phyloP scores from a whole-genome alignment of 31 red algal genomes.

The Odonthalia washingtoniensis region DNA sequence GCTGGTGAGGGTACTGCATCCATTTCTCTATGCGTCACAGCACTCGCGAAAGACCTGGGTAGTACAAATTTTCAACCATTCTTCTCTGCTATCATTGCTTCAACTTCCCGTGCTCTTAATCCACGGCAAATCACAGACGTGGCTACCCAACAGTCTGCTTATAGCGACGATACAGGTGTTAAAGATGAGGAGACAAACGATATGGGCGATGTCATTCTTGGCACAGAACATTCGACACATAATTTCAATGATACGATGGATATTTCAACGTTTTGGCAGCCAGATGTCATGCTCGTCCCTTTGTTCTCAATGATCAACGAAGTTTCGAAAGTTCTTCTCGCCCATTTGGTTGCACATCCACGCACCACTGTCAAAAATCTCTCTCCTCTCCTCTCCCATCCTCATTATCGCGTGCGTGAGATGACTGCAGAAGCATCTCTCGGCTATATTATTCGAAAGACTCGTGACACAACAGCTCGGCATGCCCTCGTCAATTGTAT shows the following conservation, averaged over 20 bases:
- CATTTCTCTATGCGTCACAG: constrained; percentile 62
- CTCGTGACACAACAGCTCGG: constrained; percentile 45
- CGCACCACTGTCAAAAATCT: constrained; percentile 44
- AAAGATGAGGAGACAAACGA: not conserved
- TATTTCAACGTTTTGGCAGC: constrained; percentile 65
- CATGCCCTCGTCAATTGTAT: not conserved
- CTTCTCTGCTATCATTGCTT: constrained; percentile 53
- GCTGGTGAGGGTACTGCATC: constrained; percentile 59
- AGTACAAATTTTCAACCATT: constrained; percentile 56
- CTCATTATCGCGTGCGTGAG: constrained; percentile 75
- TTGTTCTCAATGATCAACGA: constrained; percentile 62
- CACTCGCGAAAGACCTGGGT: constrained; percentile 62
- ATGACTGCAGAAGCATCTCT: constrained; percentile 77
- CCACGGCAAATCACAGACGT: not conserved
- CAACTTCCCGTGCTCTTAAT: constrained; percentile 43
- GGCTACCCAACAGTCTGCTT: too few species aligned
- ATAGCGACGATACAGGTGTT: too few species aligned
- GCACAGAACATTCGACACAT: not conserved
- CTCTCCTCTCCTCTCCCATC: constrained; percentile 54
- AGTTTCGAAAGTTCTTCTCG: constrained; percentile 50
- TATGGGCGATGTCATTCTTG: not conserved
- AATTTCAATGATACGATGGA: too few species aligned
- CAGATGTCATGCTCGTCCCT: constrained; percentile 58
- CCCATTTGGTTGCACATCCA: constrained; percentile 42
- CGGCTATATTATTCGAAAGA: constrained; percentile 76